These are phyloP conservation scores for Bryoerythrophyllum caledonicum DNA, from an alignment of 225 moss, liverwort and hornwort species.

Conservation along the genomic window DNA sequence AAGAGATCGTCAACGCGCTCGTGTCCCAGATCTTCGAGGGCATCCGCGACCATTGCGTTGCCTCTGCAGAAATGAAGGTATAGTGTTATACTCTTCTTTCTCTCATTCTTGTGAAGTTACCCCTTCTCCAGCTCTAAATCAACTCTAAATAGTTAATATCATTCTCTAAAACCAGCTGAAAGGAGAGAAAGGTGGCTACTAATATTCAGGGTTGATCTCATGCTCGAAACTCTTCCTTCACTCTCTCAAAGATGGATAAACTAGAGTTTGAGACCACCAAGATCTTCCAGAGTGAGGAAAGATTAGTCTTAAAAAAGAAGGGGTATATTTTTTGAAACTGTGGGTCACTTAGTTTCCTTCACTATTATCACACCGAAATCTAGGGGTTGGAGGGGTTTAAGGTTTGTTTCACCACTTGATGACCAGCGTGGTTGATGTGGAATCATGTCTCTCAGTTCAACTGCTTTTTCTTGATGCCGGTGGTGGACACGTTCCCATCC, in stretches of 20 bases:
- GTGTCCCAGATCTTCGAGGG: conserved; percentile 96
- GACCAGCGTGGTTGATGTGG: conserved; percentile 4
- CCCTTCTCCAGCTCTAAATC: too few species aligned
- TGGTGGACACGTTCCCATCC: conserved; percentile 96
- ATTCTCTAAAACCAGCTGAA: too few species aligned
- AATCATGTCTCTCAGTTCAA: conserved; percentile 78
- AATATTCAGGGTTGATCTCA: too few species aligned
- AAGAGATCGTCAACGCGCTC: conserved; percentile 97
- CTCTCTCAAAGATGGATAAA: too few species aligned
- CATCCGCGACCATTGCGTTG: conserved; percentile 92
- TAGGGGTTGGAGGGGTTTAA: neutral
- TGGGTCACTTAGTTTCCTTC: neutral
- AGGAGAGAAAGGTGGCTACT: too few species aligned
- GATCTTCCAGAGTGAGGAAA: too few species aligned
- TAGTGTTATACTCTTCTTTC: neutral
- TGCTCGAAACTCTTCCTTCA: too few species aligned
- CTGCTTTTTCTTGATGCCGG: conserved; percentile 99
- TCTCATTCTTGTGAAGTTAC: neutral
- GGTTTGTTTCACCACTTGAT: neutral
- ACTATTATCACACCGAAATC: neutral
- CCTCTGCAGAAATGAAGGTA: conserved; percentile 93
- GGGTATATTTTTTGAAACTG: too few species aligned
- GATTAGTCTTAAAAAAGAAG: too few species aligned
- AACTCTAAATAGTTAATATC: too few species aligned
- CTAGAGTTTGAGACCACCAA: too few species aligned